These are phyloP conservation scores for Tulasnella sp. DNA, from an alignment of 768 basidiomycete genomes.

Conservation along the genomic window DNA sequence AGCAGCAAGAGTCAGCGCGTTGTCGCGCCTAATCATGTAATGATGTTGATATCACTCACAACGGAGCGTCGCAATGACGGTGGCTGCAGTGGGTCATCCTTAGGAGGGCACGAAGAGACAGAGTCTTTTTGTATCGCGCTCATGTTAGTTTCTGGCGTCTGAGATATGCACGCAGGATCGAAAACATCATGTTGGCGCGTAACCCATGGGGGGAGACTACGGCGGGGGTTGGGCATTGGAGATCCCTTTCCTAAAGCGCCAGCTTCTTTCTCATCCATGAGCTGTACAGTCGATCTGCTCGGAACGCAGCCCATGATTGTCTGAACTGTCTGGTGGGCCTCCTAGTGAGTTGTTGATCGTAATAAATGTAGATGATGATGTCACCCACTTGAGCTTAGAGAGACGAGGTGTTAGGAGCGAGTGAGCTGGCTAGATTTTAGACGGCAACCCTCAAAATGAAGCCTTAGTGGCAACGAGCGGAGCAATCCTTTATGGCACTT, in stretches of 20 bases:
- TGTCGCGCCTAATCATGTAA: neutral
- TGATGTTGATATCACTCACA: neutral
- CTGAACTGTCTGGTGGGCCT: neutral
- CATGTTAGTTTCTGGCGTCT: neutral
- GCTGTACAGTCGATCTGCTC: neutral
- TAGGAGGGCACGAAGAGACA: neutral
- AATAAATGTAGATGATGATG: neutral
- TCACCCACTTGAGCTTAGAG: too few relatives aligned
- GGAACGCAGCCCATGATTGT: conserved; percentile 9
- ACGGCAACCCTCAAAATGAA: too few relatives aligned
- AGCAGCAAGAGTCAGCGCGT: neutral
- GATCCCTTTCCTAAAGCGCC: neutral
- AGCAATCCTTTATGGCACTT: too few relatives aligned
- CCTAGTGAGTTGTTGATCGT: neutral
- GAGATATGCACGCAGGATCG: neutral
- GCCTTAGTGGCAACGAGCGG: too few relatives aligned
- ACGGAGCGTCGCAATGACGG: neutral
- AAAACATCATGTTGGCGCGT: neutral
- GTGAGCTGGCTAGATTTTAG: too few relatives aligned
- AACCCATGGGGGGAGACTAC: conserved; percentile 2
- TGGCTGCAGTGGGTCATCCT: neutral
- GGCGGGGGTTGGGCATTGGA: neutral
- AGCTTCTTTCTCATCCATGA: neutral
- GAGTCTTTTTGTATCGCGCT: neutral
- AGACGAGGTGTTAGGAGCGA: too few relatives aligned